A percentile compares a stretch with the other conserved stretches of the same genome.
phyloP scores from a whole-genome alignment of 2,329 filamentous ascomycete species.

The Neonectria coccinea region DNA sequence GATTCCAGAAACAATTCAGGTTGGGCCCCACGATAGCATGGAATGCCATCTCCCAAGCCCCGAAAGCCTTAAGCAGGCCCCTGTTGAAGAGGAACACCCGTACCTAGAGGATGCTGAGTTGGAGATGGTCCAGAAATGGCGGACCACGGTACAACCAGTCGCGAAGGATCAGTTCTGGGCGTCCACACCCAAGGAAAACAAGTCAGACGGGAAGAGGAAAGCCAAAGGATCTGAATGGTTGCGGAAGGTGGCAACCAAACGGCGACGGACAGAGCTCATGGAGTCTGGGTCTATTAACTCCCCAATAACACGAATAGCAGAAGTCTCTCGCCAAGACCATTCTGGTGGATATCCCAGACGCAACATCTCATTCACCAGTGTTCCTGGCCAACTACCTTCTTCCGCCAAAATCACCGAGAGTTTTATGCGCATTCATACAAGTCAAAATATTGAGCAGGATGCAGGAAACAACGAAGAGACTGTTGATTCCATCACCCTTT shows the following conservation, averaged over 20 bases:
- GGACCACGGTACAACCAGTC: constrained; percentile 37
- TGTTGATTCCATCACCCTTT: constrained; percentile 11
- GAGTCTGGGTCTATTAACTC: constrained; percentile 39
- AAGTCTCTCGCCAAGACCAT: constrained; percentile 1
- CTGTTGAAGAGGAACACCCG: constrained; percentile 43
- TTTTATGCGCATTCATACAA: background rate
- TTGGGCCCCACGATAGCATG: constrained; percentile 35
- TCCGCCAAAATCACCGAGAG: constrained; percentile 18
- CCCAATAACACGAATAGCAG: constrained; percentile 29
- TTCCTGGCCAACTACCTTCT: constrained; percentile 34
- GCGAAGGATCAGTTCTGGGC: constrained; percentile 40
- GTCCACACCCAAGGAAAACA: constrained; percentile 30
- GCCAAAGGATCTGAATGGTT: constrained; percentile 49
- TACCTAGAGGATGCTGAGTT: constrained; percentile 50
- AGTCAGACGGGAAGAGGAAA: constrained; percentile 42
- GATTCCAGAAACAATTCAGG: constrained; percentile 32
- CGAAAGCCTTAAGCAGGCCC: constrained; percentile 53
- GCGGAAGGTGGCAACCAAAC: constrained; percentile 48
- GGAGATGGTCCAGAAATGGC: constrained; percentile 50
- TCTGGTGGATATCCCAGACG: background rate
- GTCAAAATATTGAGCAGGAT: background rate
- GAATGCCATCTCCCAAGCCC: constrained; percentile 58
- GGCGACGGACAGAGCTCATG: constrained; percentile 38
- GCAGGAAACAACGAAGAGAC: constrained; percentile 33
- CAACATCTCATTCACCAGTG: constrained; percentile 38